phyloP scores from a whole-genome alignment of 2,329 filamentous ascomycete species.

The Onygenales sp. region DNA sequence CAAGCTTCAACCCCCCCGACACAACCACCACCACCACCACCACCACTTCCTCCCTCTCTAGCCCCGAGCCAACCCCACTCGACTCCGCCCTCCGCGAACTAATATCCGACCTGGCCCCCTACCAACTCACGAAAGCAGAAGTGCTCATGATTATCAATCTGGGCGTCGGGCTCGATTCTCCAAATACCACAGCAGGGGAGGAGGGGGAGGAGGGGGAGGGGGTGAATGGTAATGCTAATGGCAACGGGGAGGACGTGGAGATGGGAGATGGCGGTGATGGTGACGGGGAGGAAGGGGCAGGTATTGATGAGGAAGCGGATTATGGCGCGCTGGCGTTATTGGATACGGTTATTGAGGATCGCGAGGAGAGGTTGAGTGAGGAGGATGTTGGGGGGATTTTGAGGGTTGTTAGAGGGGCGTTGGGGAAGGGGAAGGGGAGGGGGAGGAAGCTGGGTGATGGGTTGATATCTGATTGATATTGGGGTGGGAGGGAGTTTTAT shows the following conservation, averaged over 20 bases:
- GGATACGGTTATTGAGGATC: constrained; percentile 34
- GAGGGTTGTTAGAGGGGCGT: constrained; percentile 25
- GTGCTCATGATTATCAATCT: constrained; percentile 38
- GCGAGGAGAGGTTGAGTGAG: constrained; percentile 30
- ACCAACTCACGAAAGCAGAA: constrained; percentile 37
- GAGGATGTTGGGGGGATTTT: constrained; percentile 28
- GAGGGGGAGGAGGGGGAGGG: constrained; percentile 11
- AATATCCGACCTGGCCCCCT: constrained; percentile 28
- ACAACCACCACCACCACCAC: constrained; percentile 5
- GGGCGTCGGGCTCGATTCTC: constrained; percentile 26
- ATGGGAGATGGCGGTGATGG: constrained; percentile 4
- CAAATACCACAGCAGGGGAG: constrained; percentile 3
- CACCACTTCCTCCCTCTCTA: constrained; percentile 7
- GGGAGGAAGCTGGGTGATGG: background rate
- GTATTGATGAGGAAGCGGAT: constrained; percentile 18
- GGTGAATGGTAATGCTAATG: constrained; percentile 13
- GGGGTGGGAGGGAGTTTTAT: background rate
- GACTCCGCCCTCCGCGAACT: constrained; percentile 30
- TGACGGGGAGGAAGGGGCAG: constrained; percentile 10
- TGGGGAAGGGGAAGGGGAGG: constrained; percentile 15
- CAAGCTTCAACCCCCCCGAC: constrained; percentile 15
- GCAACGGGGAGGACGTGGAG: constrained; percentile 11
- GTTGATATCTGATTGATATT: background rate
- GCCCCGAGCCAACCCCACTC: constrained; percentile 21
- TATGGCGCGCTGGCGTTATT: constrained; percentile 26